Percentiles rank a stretch among this genome's conserved stretches.
These are phyloP conservation scores for Aspergillus fumigatiaffinis DNA, from an alignment of 2,329 filamentous ascomycete species.

Conservation along the genomic window DNA sequence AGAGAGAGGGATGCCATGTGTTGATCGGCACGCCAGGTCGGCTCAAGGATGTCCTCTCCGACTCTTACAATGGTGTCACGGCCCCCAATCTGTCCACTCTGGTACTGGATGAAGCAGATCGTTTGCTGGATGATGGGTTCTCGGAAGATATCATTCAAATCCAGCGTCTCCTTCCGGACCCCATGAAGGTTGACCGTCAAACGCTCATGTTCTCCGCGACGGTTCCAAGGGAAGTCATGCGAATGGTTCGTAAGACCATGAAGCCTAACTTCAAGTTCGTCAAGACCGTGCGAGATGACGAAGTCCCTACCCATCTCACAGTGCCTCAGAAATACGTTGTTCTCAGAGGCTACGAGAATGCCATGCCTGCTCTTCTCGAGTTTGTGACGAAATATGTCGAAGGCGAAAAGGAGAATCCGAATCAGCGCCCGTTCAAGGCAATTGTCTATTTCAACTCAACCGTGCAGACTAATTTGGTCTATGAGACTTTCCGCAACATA, in stretches of 20 bases:
- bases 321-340: slow-evolving; percentile 76
- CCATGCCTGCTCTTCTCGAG: slow-evolving; percentile 73
- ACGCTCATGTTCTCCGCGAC: slow-evolving; percentile 96
- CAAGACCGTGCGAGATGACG: slow-evolving; percentile 78
- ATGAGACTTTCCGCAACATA: slow-evolving; percentile 55
- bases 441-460: slow-evolving; percentile 88
- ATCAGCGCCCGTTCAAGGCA: slow-evolving; percentile 76
- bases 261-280: slow-evolving; percentile 83
- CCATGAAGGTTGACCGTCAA: slow-evolving; percentile 65
- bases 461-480: slow-evolving; percentile 63
- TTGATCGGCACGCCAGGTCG: slow-evolving; percentile 88
- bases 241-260: slow-evolving; percentile 72
- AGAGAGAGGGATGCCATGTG: slow-evolving; percentile 75
- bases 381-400: slow-evolving; percentile 61
- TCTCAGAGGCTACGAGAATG: slow-evolving; percentile 67
- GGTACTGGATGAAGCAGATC: slow-evolving; percentile 65
- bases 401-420: slow-evolving; percentile 35
- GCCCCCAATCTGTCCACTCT: slow-evolving; percentile 59
- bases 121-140: slow-evolving; percentile 66
- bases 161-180: slow-evolving; percentile 58
- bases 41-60: slow-evolving; percentile 73
- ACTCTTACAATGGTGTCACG: slow-evolving; percentile 58
- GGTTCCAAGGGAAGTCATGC: slow-evolving; percentile 76
- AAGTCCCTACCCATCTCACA: slow-evolving; percentile 76
- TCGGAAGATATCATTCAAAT: slow-evolving; percentile 63